A percentile compares a stretch with the other conserved stretches of the same genome.
Conservation (phyloP, 2,329 filamentous ascomycete species). For the Xylaria sp. region DNA sequence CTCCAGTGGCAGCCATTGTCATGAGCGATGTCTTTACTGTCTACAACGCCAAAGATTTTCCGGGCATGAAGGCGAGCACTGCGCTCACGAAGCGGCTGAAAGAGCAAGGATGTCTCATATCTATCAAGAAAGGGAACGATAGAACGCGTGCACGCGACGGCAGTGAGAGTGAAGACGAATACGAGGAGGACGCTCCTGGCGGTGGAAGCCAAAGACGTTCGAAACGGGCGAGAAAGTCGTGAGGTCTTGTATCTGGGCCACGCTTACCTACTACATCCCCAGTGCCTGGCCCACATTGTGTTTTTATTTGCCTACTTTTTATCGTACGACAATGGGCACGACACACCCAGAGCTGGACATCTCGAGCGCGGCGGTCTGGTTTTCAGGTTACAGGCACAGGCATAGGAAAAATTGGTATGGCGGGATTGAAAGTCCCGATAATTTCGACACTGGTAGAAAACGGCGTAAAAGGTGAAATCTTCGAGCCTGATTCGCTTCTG, state of each 20-base stretch:
- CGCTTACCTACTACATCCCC: neutral
- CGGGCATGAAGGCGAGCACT: slow-evolving; percentile 83
- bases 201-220: slow-evolving; percentile 36
- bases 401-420: slow-evolving; percentile 32
- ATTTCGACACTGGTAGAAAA: slow-evolving; percentile 31
- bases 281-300: slow-evolving; percentile 6
- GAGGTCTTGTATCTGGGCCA: slow-evolving; percentile 19
- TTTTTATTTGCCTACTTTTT: slow-evolving; percentile 6
- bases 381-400: slow-evolving; percentile 34
- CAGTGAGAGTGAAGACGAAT: slow-evolving; percentile 59
- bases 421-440: slow-evolving; percentile 22
- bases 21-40: slow-evolving; percentile 81
- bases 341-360: slow-evolving; percentile 1
- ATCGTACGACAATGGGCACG: slow-evolving; percentile 4
- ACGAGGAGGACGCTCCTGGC: slow-evolving; percentile 53
- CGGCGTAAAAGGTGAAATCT: slow-evolving; percentile 24
- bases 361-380: slow-evolving; percentile 16
- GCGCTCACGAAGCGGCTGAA: slow-evolving; percentile 78
- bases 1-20: slow-evolving; percentile 62
- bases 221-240: slow-evolving; percentile 47
- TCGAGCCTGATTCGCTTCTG: slow-evolving; percentile 19
- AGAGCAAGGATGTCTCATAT: slow-evolving; percentile 83
- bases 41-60: slow-evolving; percentile 87
- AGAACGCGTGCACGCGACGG: slow-evolving; percentile 60
- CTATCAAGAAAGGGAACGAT: slow-evolving; percentile 87